These are phyloP conservation scores for Penicillium salamii DNA, from an alignment of 495 filamentous ascomycete genomes.

Conservation along the genomic window DNA sequence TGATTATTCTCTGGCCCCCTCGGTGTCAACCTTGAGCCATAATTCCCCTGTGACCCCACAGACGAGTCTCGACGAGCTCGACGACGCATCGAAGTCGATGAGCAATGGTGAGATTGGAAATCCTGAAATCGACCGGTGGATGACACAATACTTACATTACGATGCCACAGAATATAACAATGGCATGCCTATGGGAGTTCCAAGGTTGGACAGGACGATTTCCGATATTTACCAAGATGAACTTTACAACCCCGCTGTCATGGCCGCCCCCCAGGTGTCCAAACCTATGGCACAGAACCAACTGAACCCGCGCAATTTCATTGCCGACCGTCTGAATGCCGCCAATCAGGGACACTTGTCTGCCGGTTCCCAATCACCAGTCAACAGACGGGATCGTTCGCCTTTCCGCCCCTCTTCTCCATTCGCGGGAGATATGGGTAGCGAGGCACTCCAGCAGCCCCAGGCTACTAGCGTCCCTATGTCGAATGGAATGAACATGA, in stretches of 20 bases:
- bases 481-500: constrained; percentile 35
- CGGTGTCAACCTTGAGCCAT: constrained; percentile 53
- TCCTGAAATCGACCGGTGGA: constrained; percentile 48
- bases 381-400: constrained; percentile 66
- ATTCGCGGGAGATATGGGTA: constrained; percentile 44
- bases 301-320: constrained; percentile 58
- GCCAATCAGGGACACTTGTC: constrained; percentile 71
- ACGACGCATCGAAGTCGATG: constrained; percentile 45
- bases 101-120: constrained; percentile 51
- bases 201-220: constrained; percentile 82
- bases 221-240: constrained; percentile 84
- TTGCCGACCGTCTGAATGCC: constrained; percentile 72
- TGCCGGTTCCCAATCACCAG: constrained; percentile 56
- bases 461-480: constrained; percentile 41
- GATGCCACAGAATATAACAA: constrained; percentile 46
- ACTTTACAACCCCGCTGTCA: constrained; percentile 69
- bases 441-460: constrained; percentile 25
- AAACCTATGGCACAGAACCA: constrained; percentile 41
- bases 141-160: constrained; percentile 60
- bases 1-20: constrained; percentile 50
- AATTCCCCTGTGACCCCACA: constrained; percentile 58
- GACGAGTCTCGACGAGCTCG: constrained; percentile 51
- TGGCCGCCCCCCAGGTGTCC: constrained; percentile 46
- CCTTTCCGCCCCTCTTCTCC: constrained; percentile 81
- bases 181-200: constrained; percentile 49